A percentile compares a stretch with the other conserved stretches of the same genome.
phyloP scores from a whole-genome alignment of 1,139 yeast species.

The Candida anutae region DNA sequence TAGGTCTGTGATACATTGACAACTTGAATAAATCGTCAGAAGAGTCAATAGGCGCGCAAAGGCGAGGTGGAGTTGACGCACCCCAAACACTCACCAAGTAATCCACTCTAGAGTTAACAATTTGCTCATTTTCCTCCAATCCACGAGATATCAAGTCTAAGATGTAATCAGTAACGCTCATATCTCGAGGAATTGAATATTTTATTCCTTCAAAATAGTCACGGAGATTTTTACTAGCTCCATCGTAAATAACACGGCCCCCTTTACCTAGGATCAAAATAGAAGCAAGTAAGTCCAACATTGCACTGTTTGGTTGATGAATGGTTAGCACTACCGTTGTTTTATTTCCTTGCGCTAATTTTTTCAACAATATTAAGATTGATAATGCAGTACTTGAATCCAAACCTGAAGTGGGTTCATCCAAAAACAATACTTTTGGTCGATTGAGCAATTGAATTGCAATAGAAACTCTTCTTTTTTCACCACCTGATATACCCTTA shows the following conservation, averaged over 20 bases:
- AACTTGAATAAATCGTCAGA: conserved; percentile 3
- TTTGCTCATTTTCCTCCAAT: conserved; percentile 22
- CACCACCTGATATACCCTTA: conserved; percentile 85
- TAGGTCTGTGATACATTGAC: conserved; percentile 3
- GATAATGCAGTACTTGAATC: conserved; percentile 76
- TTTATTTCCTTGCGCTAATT: conserved; percentile 47
- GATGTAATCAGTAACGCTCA: conserved; percentile 67
- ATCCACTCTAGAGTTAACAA: conserved; percentile 22
- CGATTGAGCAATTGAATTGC: conserved; percentile 68
- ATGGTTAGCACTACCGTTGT: conserved; percentile 73
- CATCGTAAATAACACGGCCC: conserved; percentile 63
- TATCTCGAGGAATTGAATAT: conserved; percentile 46
- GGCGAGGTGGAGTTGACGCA: neutral
- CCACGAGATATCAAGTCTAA: conserved; percentile 60
- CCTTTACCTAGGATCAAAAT: conserved; percentile 64
- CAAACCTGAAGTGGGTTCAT: conserved; percentile 86
- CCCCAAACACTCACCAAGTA: conserved; percentile 35
- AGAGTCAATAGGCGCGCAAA: conserved; percentile 1
- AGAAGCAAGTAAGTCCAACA: conserved; percentile 58
- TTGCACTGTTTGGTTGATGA: conserved; percentile 73
- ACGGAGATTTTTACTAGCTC: conserved; percentile 31
- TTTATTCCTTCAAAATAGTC: conserved; percentile 41
- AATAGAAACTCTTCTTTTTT: conserved; percentile 74
- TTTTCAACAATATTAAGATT: conserved; percentile 52
- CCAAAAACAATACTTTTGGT: conserved; percentile 65